Evolutionary conservation across 148 eudicot species (phyloP).

Genomic region (Salicornia ramosissima): DNA sequence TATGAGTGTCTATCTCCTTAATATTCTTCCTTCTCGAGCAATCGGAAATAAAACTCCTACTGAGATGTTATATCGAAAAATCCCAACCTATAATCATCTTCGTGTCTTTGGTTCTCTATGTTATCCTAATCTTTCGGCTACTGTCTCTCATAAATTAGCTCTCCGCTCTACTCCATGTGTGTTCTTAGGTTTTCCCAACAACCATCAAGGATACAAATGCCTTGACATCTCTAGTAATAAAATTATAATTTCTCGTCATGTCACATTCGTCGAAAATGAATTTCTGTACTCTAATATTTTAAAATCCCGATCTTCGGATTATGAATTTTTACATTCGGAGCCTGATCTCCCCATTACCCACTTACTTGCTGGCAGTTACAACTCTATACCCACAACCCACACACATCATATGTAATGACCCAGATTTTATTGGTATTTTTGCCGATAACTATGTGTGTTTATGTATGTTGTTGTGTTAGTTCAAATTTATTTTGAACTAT

Average conservation of each 20-base stretch:
- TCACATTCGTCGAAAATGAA: background rate
- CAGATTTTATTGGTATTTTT: no score
- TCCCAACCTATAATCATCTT: no score
- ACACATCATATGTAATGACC: no score
- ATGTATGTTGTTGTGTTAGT: no score
- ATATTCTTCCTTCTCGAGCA: no score
- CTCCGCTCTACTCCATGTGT: constrained; percentile 8
- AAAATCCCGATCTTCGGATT: background rate
- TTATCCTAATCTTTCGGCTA: background rate
- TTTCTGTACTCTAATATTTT: background rate
- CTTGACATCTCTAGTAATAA: background rate
- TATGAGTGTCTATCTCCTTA: no score
- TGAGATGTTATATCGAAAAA: no score
- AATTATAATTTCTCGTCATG: background rate
- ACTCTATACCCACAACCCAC: no score
- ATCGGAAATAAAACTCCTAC: no score
- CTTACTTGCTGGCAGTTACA: background rate
- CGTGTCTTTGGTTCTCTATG: constrained; percentile 3
- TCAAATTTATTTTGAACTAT: no score
- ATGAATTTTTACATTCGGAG: background rate
- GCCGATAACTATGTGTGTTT: no score
- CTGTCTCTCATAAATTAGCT: background rate
- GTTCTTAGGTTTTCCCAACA: background rate
- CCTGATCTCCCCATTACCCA: background rate
- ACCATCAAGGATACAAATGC: background rate